Base-by-base conservation (phyloP, 1,284 basidiomycete species). In the Bjerkandera adusta region DNA sequence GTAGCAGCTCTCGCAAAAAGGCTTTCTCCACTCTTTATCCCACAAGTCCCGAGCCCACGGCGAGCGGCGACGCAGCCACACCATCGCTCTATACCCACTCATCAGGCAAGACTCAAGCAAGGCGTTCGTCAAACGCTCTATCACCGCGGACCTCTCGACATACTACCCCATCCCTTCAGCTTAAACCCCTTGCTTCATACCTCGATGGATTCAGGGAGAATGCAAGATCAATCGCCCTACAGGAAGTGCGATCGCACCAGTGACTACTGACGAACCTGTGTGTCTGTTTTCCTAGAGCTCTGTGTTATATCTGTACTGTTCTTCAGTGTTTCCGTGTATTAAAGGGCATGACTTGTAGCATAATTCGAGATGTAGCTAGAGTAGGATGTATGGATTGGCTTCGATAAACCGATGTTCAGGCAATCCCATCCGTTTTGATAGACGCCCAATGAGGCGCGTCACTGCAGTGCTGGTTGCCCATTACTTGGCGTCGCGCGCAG, bases 131-230 rank as follows among this genome's bases (percentile, higher is more conserved):
- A 0, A 13, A 18, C 32, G 42, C 26, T 10, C 15, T 27, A 29
- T 22, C 10, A 7, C 35, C 16, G 15, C 22, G 20, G 24, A 16
- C 29, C 24, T 25, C 33, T 16, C 18, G 5, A 34, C 36, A 27
- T 5, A 12, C 12, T 43, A 37, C 35, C 41, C 38, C 6, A 4
- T 24, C 5, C 20, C 4, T 7, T 11, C 7, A 24, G 36, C 37
- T 51, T 6, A 53, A 39, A 24, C 40, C 49, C 13, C 41, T 54
- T 16, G 38, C 27, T n/a, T 51, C 49, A 7, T 45, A 48, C 29
- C 24, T 56, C 22, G 45, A 42, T 18, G 35, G 18, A 1, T 49
- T 54, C 35, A 39, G 40, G 27, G 54, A 56, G 32, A 53, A 5
- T 50, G 52, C 15, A 38, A 38, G 15, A 21, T 38, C 10, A 10